Evolutionary conservation across 306 rosid genomes (phyloP).

Genomic region (Ormosia emarginata): DNA sequence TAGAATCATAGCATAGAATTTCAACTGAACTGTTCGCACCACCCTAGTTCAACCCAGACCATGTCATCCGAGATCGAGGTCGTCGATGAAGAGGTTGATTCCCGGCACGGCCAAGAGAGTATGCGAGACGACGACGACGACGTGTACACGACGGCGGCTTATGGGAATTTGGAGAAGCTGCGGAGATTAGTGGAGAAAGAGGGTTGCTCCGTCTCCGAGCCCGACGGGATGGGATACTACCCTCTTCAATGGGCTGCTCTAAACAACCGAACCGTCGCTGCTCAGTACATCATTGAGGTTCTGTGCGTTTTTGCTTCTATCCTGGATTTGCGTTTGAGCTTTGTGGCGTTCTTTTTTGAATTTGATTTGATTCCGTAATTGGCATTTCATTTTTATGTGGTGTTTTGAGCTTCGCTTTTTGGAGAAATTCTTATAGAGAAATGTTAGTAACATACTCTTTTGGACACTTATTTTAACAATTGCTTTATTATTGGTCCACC

Average conservation of each 20-base stretch:
- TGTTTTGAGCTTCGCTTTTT: too few relatives aligned
- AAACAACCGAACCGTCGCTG: constrained; percentile 86
- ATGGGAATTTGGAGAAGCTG: constrained; percentile 98
- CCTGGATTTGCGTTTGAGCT: too few relatives aligned
- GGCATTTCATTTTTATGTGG: too few relatives aligned
- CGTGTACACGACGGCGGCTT: constrained; percentile 92
- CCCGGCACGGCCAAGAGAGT: constrained; percentile 48
- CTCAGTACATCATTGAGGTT: constrained; percentile 90
- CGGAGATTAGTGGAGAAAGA: constrained; percentile 89
- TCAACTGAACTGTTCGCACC: too few relatives aligned
- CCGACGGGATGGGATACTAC: constrained; percentile 87
- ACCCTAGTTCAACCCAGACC: neutral
- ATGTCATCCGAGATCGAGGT: constrained; percentile 99
- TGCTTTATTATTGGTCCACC: too few relatives aligned
- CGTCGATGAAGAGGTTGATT: constrained; percentile 66
- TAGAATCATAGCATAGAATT: too few relatives aligned
- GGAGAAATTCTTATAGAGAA: too few relatives aligned
- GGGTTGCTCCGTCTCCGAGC: constrained; percentile 85
- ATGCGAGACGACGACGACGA: constrained; percentile 51
- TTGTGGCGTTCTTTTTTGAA: too few relatives aligned
- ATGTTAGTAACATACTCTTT: too few relatives aligned
- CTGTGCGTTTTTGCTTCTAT: neutral
- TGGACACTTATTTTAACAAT: too few relatives aligned
- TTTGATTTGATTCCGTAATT: too few relatives aligned
- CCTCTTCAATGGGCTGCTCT: constrained; percentile 99